Base-by-base conservation (phyloP, 1,139 yeast species). In the Yamadazyma triangularis region DNA sequence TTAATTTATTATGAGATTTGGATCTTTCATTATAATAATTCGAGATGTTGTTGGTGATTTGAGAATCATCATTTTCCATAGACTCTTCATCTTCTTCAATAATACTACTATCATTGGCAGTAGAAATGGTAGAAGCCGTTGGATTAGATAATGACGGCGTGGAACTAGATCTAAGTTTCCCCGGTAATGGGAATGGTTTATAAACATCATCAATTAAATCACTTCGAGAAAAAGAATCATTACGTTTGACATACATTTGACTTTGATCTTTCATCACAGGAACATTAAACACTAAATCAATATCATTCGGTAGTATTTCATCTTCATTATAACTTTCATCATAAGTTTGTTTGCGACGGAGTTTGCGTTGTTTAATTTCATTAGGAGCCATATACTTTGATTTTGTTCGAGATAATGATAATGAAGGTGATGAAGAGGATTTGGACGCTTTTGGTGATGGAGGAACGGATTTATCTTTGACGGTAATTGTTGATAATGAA, bases 281-380 rank as follows among this genome's bases (percentile, higher is more conserved):
- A 11, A 69, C 73, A 38, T 69, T 69, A 41, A 67, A 68, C 5
- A 66, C 63, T 27, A 65, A 50, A 33, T 64, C 67, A 33, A 63
- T 47, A 38, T 65, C 71, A 40, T 59, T 58, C 11, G 58, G 47
- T 24, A 64, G 42, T 13, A 66, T 58, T 29, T 63, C 70, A 32
- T 65, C 72, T 35, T 68, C 73, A 38, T 58, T 56, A 31, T 64
- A 68, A 40, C 62, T 58, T 24, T 66, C 72, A 34, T 68, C 73
- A 40, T 66, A 67, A 28, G 53, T 49, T 40, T 68, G 58, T 43
- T 67, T 68, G 15, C 73, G 53, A 30, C 58, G 48, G 33, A 55
- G 55, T 40, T 60, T 56, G 32, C 74, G 49, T 36, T 60, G 66
- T 40, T 64, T 66, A 8, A 59, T 50, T 38, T 66, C 71, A 35